Conservation (phyloP, 2,329 filamentous ascomycete species). For the Phoma herbarum region DNA sequence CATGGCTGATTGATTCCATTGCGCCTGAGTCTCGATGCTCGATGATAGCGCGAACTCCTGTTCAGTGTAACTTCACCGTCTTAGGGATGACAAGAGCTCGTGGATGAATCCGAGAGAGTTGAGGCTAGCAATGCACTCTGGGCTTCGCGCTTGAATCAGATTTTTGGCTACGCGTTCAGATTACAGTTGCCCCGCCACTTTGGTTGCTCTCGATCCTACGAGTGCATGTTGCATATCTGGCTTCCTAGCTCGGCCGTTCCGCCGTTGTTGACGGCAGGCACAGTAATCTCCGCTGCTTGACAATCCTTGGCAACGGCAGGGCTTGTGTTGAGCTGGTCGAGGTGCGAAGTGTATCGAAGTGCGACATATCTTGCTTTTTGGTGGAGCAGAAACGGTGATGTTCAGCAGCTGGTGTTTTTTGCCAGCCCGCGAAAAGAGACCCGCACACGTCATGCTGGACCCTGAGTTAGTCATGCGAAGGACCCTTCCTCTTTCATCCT, state of each 20-base stretch:
- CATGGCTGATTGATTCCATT: background rate
- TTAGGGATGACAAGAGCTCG: too few species aligned
- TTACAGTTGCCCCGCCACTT: background rate
- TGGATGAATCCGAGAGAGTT: background rate
- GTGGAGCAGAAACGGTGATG: background rate
- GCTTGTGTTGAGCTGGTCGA: background rate
- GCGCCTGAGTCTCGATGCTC: background rate
- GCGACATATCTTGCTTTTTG: background rate
- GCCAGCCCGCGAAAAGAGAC: background rate
- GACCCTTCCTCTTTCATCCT: background rate
- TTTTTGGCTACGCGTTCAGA: background rate
- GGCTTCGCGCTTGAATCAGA: background rate
- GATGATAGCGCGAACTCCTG: background rate
- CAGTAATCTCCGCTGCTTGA: background rate
- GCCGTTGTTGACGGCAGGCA: background rate
- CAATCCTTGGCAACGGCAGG: background rate
- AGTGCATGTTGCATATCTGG: background rate
- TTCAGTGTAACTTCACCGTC: too few species aligned
- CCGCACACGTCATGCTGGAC: constrained; percentile 1
- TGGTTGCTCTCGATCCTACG: background rate
- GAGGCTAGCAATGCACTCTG: background rate
- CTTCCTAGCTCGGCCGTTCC: background rate
- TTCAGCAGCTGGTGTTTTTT: background rate
- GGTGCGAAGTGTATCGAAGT: background rate
- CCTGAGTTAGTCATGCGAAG: background rate